Percentiles rank a stretch among this genome's conserved stretches.
phyloP scores from a whole-genome alignment of 495 filamentous ascomycete species.

The Peziza echinospora region DNA sequence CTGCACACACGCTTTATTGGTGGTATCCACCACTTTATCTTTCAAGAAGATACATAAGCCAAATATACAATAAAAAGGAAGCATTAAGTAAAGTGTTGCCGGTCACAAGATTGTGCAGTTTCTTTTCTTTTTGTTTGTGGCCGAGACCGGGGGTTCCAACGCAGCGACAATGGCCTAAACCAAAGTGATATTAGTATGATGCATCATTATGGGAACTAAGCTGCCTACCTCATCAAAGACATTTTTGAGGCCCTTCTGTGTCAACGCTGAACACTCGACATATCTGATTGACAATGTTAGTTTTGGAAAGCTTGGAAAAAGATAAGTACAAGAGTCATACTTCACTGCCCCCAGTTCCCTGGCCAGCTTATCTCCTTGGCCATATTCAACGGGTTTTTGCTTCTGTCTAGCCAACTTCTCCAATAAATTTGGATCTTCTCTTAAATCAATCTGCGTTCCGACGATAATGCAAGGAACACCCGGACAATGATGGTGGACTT shows the following conservation, averaged over 20 bases:
- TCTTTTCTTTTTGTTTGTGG: not conserved
- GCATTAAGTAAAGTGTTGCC: not conserved
- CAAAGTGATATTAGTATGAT: constrained; percentile 1
- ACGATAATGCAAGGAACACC: constrained; percentile 96
- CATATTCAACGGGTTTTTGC: constrained; percentile 74
- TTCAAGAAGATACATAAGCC: no score
- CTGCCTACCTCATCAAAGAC: constrained; percentile 97
- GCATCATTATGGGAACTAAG: not conserved
- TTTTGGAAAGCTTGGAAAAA: not conserved
- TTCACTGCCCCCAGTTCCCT: constrained; percentile 91
- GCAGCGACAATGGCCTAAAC: constrained; percentile 69
- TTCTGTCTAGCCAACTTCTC: constrained; percentile 90
- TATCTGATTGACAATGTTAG: constrained; percentile 26
- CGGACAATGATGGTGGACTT: constrained; percentile 95
- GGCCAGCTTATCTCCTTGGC: constrained; percentile 89
- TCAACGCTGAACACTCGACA: constrained; percentile 92
- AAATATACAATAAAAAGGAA: constrained; percentile 1
- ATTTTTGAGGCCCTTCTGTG: constrained; percentile 96
- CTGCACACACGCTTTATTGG: no score
- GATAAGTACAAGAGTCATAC: constrained; percentile 8
- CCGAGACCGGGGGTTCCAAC: constrained; percentile 58
- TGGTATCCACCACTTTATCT: no score
- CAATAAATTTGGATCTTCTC: constrained; percentile 68
- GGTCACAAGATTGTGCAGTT: constrained; percentile 28
- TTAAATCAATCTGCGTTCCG: constrained; percentile 88